Percentiles rank a stretch among this genome's conserved stretches.
These are phyloP conservation scores for Penicillium chermesinum DNA, from an alignment of 495 filamentous ascomycete species.

Conservation along the genomic window DNA sequence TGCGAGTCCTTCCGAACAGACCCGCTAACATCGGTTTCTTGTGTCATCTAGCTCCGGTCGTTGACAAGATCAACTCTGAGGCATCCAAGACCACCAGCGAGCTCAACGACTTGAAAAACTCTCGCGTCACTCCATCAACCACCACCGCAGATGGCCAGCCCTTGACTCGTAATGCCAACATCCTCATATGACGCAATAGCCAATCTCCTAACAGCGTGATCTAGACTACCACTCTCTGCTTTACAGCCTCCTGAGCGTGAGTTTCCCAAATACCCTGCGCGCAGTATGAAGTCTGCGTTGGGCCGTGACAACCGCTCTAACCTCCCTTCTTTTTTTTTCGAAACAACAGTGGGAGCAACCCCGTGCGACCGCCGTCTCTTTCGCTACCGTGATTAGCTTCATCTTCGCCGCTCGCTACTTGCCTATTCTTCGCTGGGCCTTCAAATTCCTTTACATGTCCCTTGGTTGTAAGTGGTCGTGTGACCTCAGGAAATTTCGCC, in stretches of 20 bases:
- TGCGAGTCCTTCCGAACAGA: not conserved
- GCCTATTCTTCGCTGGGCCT: conserved; percentile 77
- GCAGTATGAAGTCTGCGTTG: too few species aligned
- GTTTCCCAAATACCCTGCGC: too few species aligned
- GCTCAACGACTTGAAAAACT: conserved; percentile 67
- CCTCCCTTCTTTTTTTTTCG: conserved; percentile 1
- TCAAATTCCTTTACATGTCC: conserved; percentile 74
- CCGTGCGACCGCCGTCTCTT: conserved; percentile 82
- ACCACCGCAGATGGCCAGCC: conserved; percentile 78
- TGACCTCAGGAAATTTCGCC: conserved; percentile 7
- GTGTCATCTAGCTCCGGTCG: conserved; percentile 58
- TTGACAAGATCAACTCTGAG: conserved; percentile 71
- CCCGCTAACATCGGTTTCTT: conserved; percentile 28
- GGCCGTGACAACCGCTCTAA: too few species aligned
- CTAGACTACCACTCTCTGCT: conserved; percentile 91
- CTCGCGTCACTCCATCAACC: conserved; percentile 61
- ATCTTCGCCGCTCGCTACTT: conserved; percentile 91
- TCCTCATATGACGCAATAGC: not conserved
- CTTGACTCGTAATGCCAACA: conserved; percentile 57
- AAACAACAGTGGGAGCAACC: conserved; percentile 58
- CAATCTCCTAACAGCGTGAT: not conserved
- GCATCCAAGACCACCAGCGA: conserved; percentile 64
- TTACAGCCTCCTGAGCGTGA: conserved; percentile 74
- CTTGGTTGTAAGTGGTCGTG: conserved; percentile 53
- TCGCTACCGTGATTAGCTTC: conserved; percentile 62